A percentile compares a stretch with the other conserved stretches of the same genome.
Evolutionary conservation across 2,329 filamentous ascomycete species (phyloP).

Genomic region (Verticillium isaacii): DNA sequence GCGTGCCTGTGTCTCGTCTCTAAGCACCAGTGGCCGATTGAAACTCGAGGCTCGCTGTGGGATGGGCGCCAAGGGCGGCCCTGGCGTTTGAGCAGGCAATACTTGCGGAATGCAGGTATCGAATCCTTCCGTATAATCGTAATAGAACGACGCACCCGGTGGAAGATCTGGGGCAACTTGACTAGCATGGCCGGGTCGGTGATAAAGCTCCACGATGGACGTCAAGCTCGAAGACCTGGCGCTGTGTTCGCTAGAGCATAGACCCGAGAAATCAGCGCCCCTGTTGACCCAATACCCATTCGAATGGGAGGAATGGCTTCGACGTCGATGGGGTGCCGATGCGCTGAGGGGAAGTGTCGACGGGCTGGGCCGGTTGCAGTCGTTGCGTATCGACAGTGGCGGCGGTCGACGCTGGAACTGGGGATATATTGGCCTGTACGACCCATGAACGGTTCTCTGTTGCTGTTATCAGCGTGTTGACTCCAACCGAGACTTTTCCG

Average conservation of each 20-base stretch:
- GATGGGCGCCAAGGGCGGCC: constrained; percentile 25
- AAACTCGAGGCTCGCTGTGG: constrained; percentile 18
- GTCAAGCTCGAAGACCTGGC: constrained; percentile 42
- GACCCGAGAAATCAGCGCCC: neutral
- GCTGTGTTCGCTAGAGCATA: constrained; percentile 29
- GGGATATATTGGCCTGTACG: constrained; percentile 32
- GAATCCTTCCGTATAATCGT: constrained; percentile 50
- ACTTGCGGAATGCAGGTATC: constrained; percentile 23
- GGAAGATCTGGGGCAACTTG: constrained; percentile 21
- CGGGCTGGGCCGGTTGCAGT: constrained; percentile 34
- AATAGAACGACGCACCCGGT: constrained; percentile 36
- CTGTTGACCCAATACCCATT: neutral
- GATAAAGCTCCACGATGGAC: constrained; percentile 46
- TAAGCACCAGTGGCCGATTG: constrained; percentile 19
- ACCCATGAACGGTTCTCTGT: constrained; percentile 41
- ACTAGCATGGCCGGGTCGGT: constrained; percentile 19
- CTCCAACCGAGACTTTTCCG: neutral
- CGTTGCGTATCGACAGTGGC: constrained; percentile 33
- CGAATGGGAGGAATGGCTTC: neutral
- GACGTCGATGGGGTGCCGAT: constrained; percentile 9
- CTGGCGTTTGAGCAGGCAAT: neutral
- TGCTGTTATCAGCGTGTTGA: constrained; percentile 5
- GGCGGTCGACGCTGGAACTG: constrained; percentile 29
- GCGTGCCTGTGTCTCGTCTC: constrained; percentile 14
- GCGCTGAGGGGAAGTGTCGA: constrained; percentile 25